phyloP scores from a whole-genome alignment of 2,329 filamentous ascomycete genomes.

The Fusarium bactridioides region DNA sequence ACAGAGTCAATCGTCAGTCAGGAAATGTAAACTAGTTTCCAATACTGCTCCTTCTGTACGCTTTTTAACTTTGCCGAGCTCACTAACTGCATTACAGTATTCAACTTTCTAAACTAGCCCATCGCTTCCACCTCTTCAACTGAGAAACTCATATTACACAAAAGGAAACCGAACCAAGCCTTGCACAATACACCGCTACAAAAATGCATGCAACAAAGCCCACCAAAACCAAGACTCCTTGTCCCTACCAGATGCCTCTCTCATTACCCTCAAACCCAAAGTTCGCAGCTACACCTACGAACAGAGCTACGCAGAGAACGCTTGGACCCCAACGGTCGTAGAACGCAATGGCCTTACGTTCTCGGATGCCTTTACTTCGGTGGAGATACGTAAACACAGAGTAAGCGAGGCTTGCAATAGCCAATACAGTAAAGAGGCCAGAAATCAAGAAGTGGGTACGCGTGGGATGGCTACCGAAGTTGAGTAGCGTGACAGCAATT shows the following conservation, averaged over 20 bases:
- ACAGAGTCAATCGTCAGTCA: not conserved
- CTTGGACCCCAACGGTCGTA: conserved; percentile 91
- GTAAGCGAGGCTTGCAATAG: conserved; percentile 81
- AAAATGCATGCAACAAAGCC: not conserved
- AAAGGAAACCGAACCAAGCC: conserved; percentile 4
- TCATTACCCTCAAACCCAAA: conserved; percentile 80
- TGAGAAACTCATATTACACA: not conserved
- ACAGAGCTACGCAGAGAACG: conserved; percentile 74
- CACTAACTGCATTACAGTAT: not conserved
- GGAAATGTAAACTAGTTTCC: not conserved
- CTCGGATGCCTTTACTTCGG: conserved; percentile 84
- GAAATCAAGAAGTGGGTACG: conserved; percentile 71
- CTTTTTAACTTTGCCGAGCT: not conserved
- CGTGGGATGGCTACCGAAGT: conserved; percentile 72
- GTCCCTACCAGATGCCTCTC: conserved; percentile 58
- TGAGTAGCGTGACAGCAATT: conserved; percentile 83
- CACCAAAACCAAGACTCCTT: not conserved
- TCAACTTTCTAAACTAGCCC: not conserved
- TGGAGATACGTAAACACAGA: conserved; percentile 86
- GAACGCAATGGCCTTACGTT: conserved; percentile 84
- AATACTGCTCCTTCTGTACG: not conserved
- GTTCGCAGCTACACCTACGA: conserved; percentile 78
- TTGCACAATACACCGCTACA: conserved; percentile 1
- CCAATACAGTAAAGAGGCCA: conserved; percentile 82
- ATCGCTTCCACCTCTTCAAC: not conserved